Evolutionary conservation across 1,284 basidiomycete genomes (phyloP).

Genomic region (Pseudozyma pruni): DNA sequence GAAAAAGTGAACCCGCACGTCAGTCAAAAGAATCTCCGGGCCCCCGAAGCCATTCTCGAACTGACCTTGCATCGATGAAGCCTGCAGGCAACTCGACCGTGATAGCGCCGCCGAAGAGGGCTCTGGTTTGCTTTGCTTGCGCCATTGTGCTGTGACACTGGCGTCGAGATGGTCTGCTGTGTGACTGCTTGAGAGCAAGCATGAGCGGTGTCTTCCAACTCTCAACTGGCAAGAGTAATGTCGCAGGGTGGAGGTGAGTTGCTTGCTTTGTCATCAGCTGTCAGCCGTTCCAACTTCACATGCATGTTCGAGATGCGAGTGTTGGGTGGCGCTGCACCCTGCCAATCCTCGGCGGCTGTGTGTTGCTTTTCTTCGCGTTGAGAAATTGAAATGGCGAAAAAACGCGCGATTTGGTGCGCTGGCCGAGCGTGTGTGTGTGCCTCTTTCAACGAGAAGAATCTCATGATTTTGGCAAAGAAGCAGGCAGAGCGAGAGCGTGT

Average conservation of each 20-base stretch:
- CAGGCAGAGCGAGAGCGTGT: too few relatives aligned
- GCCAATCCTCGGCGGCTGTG: neutral
- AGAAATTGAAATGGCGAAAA: too few relatives aligned
- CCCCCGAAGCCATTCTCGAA: neutral
- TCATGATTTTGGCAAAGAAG: slow-evolving; percentile 11
- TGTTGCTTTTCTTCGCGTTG: slow-evolving; percentile 11
- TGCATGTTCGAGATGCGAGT: slow-evolving; percentile 2
- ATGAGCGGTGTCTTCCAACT: too few relatives aligned
- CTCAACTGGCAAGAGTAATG: too few relatives aligned
- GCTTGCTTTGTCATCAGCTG: slow-evolving; percentile 18
- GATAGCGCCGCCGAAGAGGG: slow-evolving; percentile 79
- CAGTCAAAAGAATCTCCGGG: neutral
- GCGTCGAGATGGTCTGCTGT: too few relatives aligned
- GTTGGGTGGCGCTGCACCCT: neutral
- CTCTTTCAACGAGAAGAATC: slow-evolving; percentile 1
- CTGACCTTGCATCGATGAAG: slow-evolving; percentile 88
- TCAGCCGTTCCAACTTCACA: slow-evolving; percentile 16
- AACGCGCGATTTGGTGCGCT: neutral
- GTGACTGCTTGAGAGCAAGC: too few relatives aligned
- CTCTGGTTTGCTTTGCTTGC: slow-evolving; percentile 8
- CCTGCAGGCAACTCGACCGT: slow-evolving; percentile 73
- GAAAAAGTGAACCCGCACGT: too few relatives aligned
- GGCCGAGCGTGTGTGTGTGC: slow-evolving; percentile 1
- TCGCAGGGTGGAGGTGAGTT: slow-evolving; percentile 4
- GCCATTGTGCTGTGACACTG: slow-evolving; percentile 5